Percentiles rank a stretch among this genome's conserved stretches.
phyloP scores from a whole-genome alignment of 257 asterid genomes.

The Thymus quinquecostatus region DNA sequence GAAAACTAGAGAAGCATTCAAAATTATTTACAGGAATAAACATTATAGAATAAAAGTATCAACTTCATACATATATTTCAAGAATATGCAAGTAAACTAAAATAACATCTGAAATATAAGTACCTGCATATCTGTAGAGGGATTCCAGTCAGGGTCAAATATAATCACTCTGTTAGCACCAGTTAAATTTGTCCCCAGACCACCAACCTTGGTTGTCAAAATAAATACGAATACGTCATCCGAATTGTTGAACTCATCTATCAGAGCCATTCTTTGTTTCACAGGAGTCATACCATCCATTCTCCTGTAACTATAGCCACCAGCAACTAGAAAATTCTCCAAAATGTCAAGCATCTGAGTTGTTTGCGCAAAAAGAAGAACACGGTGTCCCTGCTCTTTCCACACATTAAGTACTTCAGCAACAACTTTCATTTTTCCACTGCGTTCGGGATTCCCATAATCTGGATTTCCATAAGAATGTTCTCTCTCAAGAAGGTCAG shows the following conservation, averaged over 20 bases:
- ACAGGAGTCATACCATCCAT: slow-evolving; percentile 96
- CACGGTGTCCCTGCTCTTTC: slow-evolving; percentile 98
- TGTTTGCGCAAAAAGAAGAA: slow-evolving; percentile 90
- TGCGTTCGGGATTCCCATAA: slow-evolving; percentile 87
- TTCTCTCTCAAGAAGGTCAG: slow-evolving; percentile 97
- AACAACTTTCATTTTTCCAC: slow-evolving; percentile 93
- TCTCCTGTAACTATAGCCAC: slow-evolving; percentile 73
- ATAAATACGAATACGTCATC: slow-evolving; percentile 77
- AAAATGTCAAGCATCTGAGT: slow-evolving; percentile 99
- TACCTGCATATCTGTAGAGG: slow-evolving; percentile 98
- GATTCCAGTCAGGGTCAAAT: slow-evolving; percentile 99
- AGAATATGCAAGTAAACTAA: slow-evolving; percentile 11
- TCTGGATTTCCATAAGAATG: slow-evolving; percentile 80
- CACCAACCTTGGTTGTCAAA: slow-evolving; percentile 97
- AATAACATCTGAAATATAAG: slow-evolving; percentile 29
- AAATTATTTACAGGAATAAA: slow-evolving; percentile 4
- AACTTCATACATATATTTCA: slow-evolving; percentile 19
- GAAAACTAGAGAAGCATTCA: slow-evolving; percentile 7
- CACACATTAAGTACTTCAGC: slow-evolving; percentile 89
- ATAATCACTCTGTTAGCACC: slow-evolving; percentile 98
- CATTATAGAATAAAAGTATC: slow-evolving; percentile 1
- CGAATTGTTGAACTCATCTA: slow-evolving; percentile 89
- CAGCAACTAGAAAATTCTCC: slow-evolving; percentile 63
- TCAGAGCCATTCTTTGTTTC: slow-evolving; percentile 87
- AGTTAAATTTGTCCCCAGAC: slow-evolving; percentile 92